Evolutionary conservation across 148 eudicot genomes (phyloP), one percentile per base, ranked within the genome.

Genomic region (Spergularia bocconei): DNA sequence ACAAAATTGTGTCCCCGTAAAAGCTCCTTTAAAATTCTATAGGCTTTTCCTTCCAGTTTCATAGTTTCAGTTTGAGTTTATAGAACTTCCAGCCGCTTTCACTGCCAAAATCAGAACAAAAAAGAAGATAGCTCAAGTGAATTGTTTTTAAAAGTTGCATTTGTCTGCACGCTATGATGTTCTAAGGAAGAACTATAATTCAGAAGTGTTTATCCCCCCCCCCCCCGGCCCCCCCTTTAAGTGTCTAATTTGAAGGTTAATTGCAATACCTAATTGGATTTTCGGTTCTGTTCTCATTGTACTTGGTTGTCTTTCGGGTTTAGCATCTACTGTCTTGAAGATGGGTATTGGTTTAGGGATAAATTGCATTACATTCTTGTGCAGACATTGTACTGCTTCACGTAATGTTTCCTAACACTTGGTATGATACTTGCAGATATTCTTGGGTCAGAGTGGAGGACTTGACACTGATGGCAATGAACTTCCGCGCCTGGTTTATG

Each of bases 391-490:
- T 65, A 29, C 48, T 10, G 47, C 0, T 17, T 36, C 73, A 65
- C 73, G 59, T 50, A 23, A 13, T 41, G 39, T 67, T 73, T 59
- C 41, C 63, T 79, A 11, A 77, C 44, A 13, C 12, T 19, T 74
- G 64, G 8, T 58, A 67, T 73, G 66, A 70, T 68, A 44, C 70
- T 44, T 71, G 70, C 81, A 83, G 86, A 69, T 83, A 69, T 83
- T 83, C 81, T 75, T 80, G 54, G 86, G 86, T 36, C 83, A 83
- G 50, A 80, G 81, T 78, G 86, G 86, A 80, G 86, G 86, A 29
- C 74, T 83, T 70, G 86, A 83, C 65, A 83, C 83, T 74, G 86
- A 77, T n/a, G 83, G 86, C 21, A 83, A 83, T 67, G 86, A 83
- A 55, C 86, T 83, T 80, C 86, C 86, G 29, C 86, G 86, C 52